Conservation (phyloP, 805 yeast species). For the Lachancea quebecensis region DNA sequence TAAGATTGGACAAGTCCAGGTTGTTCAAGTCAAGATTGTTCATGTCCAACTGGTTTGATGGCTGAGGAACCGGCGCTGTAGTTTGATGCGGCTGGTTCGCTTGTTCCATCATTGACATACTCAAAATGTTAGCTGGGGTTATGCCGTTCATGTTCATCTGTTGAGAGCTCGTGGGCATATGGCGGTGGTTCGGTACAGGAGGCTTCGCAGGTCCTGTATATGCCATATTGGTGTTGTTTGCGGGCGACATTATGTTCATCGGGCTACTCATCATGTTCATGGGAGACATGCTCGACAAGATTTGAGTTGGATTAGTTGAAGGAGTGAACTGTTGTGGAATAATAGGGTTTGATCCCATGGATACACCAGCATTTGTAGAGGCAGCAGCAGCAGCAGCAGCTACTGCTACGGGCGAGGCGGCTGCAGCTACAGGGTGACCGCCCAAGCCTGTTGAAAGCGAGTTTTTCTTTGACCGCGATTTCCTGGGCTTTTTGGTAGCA, state of each 20-base stretch:
- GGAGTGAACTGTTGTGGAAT: slow-evolving; percentile 6
- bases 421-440: background rate
- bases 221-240: slow-evolving; percentile 4
- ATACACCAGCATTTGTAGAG: slow-evolving; percentile 2
- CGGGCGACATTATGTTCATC: slow-evolving; percentile 19
- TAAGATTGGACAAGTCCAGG: slow-evolving; percentile 25
- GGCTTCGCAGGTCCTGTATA: background rate
- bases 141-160: slow-evolving; percentile 6
- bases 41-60: slow-evolving; percentile 11
- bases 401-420: slow-evolving; percentile 1
- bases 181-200: slow-evolving; percentile 1
- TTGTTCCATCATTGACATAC: slow-evolving; percentile 10
- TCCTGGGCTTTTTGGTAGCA: slow-evolving; percentile 22
- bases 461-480: slow-evolving; percentile 23
- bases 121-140: slow-evolving; percentile 11
- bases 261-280: slow-evolving; percentile 20
- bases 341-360: slow-evolving; percentile 1
- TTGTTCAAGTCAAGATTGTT: slow-evolving; percentile 17
- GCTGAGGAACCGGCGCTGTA: slow-evolving; percentile 1
- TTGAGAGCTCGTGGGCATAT: slow-evolving; percentile 3
- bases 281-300: slow-evolving; percentile 17
- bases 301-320: slow-evolving; percentile 13
- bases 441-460: slow-evolving; percentile 1
- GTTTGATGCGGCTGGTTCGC: slow-evolving; percentile 7
- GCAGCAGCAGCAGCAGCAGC: background rate